Percentiles rank a stretch among this genome's conserved stretches.
These are phyloP conservation scores for Sarcomyxa edulis DNA, from an alignment of 768 basidiomycete species.

Conservation along the genomic window DNA sequence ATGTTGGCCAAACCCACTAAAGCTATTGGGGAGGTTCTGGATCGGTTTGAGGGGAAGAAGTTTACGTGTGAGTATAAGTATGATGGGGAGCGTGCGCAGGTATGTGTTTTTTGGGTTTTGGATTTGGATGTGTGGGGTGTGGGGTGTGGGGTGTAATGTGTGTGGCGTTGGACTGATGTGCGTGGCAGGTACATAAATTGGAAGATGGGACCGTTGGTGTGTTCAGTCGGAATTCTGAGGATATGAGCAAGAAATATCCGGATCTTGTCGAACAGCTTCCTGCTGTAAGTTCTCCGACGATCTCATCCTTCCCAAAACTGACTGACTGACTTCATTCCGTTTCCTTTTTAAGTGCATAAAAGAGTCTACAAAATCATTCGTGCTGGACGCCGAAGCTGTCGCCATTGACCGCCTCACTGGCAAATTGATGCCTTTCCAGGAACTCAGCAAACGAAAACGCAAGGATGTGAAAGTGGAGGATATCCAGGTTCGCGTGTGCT, in stretches of 20 bases:
- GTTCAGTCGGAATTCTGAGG: conserved; percentile 96
- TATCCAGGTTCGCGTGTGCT: conserved; percentile 92
- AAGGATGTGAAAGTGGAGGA: conserved; percentile 99
- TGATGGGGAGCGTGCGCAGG: conserved; percentile 96
- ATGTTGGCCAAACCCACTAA: conserved; percentile 99
- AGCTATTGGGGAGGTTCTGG: conserved; percentile 95
- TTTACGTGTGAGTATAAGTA: conserved; percentile 99
- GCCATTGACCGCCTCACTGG: conserved; percentile 84
- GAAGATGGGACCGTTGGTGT: conserved; percentile 82
- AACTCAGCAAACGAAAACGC: conserved; percentile 88
- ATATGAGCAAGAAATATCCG: conserved; percentile 99
- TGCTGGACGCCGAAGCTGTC: conserved; percentile 94
- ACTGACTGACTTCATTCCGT: conserved; percentile 5
- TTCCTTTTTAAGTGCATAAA: conserved; percentile 67
- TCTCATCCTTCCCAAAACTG: conserved; percentile 1
- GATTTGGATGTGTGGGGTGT: background rate
- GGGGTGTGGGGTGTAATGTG: too few species aligned
- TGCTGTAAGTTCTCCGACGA: conserved; percentile 40
- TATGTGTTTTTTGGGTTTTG: conserved; percentile 17
- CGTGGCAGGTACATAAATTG: conserved; percentile 71
- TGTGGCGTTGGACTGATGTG: conserved; percentile 4
- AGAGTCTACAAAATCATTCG: conserved; percentile 79
- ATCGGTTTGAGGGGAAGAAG: conserved; percentile 90
- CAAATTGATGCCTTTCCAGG: conserved; percentile 96
- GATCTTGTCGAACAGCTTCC: conserved; percentile 95